Conservation (phyloP, 768 basidiomycete species). For the Termitomyces sp. region DNA sequence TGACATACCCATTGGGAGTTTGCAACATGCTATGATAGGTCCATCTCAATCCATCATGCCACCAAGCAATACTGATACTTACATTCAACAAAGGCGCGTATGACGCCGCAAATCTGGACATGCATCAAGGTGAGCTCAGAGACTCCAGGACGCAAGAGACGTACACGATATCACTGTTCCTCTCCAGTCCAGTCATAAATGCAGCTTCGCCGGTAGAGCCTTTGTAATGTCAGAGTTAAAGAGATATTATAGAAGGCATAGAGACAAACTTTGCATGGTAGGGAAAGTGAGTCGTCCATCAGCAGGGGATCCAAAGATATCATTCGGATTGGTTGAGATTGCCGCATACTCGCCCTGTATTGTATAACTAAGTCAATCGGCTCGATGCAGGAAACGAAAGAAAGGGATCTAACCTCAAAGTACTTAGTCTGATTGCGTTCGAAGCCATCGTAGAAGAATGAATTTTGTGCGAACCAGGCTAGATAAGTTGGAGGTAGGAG, state of each 20-base stretch:
- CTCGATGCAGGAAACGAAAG: neutral
- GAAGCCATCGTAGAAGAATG: constrained; percentile 28
- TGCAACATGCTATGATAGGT: constrained; percentile 33
- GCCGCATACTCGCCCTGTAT: constrained; percentile 49
- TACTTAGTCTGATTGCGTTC: constrained; percentile 47
- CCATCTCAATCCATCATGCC: neutral
- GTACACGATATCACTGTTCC: constrained; percentile 31
- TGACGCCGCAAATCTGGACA: constrained; percentile 34
- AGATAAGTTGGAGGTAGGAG: neutral
- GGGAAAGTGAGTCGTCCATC: constrained; percentile 44
- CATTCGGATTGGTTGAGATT: constrained; percentile 39
- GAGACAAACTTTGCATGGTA: constrained; percentile 40
- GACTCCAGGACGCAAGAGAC: neutral
- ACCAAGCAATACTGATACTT: constrained; percentile 3
- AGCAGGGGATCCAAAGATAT: constrained; percentile 35
- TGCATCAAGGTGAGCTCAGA: neutral
- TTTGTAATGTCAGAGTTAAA: constrained; percentile 9
- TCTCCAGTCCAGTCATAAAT: constrained; percentile 59
- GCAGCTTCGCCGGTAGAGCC: constrained; percentile 51
- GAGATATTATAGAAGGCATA: neutral
- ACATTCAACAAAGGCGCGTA: constrained; percentile 51
- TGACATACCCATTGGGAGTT: constrained; percentile 44
- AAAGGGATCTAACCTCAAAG: constrained; percentile 29
- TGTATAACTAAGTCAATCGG: neutral
- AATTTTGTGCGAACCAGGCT: constrained; percentile 32